Evolutionary conservation across 345 rosid species (phyloP).

Genomic region (Arabidopsis thaliana): DNA sequence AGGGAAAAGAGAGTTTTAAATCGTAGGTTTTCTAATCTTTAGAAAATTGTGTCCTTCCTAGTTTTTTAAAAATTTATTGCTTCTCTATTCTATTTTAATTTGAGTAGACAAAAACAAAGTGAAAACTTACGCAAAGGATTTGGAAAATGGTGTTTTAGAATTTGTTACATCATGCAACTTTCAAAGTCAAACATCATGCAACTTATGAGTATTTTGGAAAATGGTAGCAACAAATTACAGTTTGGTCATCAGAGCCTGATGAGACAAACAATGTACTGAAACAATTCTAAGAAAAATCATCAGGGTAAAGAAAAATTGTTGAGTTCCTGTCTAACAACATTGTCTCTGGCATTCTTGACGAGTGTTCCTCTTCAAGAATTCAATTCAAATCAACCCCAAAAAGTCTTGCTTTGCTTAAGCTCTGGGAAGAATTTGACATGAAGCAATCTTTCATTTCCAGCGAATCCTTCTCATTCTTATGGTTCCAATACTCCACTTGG

Average conservation of each 20-base stretch:
- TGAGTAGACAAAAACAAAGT: too few relatives aligned
- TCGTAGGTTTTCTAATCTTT: not conserved
- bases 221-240: not conserved
- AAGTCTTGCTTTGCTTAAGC: slow-evolving; percentile 21
- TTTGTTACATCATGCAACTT: not conserved
- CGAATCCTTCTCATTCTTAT: not conserved
- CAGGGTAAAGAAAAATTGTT: not conserved
- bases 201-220: not conserved
- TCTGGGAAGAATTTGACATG: not conserved
- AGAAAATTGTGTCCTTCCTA: not conserved
- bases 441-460: not conserved
- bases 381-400: slow-evolving; percentile 46
- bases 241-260: slow-evolving; percentile 9
- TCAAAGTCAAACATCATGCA: slow-evolving; percentile 19
- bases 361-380: slow-evolving; percentile 1
- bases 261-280: not conserved
- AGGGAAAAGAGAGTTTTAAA: not conserved
- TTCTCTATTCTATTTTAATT: not conserved
- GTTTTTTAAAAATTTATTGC: slow-evolving; percentile 4
- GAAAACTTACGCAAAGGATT: too few relatives aligned
- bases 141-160: too few relatives aligned
- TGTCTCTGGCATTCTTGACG: not conserved
- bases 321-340: not conserved
- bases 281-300: slow-evolving; percentile 1
- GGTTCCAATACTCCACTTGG: slow-evolving; percentile 68